phyloP scores from a whole-genome alignment of 2,329 filamentous ascomycete genomes.

The Alternaria sp. region DNA sequence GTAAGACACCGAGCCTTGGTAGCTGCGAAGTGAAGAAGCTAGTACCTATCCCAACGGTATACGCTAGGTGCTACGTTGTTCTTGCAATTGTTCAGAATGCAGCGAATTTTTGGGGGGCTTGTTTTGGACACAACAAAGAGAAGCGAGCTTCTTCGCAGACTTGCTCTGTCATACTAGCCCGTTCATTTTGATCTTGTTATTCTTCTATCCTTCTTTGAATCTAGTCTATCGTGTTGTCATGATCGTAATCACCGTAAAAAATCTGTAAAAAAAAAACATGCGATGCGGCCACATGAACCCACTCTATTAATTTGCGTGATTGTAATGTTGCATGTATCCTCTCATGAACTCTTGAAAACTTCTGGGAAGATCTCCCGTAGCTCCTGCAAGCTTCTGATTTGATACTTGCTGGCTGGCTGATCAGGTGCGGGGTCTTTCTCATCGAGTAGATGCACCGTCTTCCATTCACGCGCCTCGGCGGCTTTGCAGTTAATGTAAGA shows the following conservation, averaged over 20 bases:
- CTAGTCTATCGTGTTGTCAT: constrained; percentile 2
- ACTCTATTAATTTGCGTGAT: background rate
- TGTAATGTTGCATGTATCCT: background rate
- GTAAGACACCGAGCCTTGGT: background rate
- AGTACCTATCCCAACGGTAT: too few species aligned
- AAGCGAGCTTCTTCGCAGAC: too few species aligned
- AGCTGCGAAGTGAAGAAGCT: background rate
- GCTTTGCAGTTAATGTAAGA: constrained; percentile 82
- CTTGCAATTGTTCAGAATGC: too few species aligned
- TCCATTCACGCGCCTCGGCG: constrained; percentile 85
- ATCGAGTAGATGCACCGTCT: constrained; percentile 84
- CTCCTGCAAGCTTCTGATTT: constrained; percentile 79
- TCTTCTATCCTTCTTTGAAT: background rate
- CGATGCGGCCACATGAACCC: background rate
- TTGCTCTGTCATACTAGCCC: background rate
- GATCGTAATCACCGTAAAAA: background rate
- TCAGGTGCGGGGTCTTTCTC: constrained; percentile 70
- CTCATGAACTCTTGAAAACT: constrained; percentile 72
- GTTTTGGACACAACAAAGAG: too few species aligned
- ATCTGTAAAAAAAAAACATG: background rate
- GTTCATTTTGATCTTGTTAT: background rate
- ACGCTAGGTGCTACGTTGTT: too few species aligned
- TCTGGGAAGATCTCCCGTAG: constrained; percentile 80
- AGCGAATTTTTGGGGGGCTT: too few species aligned
- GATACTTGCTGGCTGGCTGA: constrained; percentile 72